Base-by-base conservation (phyloP, 2,329 filamentous ascomycete species). In the Pseudomassariella vexata region DNA sequence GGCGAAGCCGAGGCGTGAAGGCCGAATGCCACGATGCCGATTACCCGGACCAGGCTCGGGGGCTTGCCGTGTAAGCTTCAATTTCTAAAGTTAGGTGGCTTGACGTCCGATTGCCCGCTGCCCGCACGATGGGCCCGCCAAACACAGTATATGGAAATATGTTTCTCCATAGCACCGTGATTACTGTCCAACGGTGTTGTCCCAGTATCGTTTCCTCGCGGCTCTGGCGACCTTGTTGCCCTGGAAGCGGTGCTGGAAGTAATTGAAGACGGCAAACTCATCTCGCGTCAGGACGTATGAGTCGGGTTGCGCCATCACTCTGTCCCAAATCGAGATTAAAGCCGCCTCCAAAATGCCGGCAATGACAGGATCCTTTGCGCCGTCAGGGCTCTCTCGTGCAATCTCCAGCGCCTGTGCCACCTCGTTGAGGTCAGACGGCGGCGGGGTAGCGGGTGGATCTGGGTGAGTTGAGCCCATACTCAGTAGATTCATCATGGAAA, bases 261-360 rank as follows among this genome's bases (percentile, higher is more conserved):
- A 90, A 65, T 92, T 94, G 74, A 94, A 88, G 38, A 94, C 70
- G 34, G 84, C 77, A 50, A 92, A 94, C 60, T 94, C 86, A 57
- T 86, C 78, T 40, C 72, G 67, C 20, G 67, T 77, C 65, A 94
- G 78, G 42, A 92, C 59, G 57, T 90, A 94, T n/a, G 66, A 65
- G 30, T 73, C 60, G 2, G 83, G 83, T 19, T 80, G 64, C 4
- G 66, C 64, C 46, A 79, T 62, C 35, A 94, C 70, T 46, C 76
- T 79, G 25, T 52, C 53, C 84, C 85, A 90, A 41, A 89, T 74
- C 40, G 73, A 65, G 2, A 60, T 51, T 30, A 87, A 63, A 19
- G 75, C 79, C 30, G 56, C 56, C 52, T 88, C 79, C 23, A 94
- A 76, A 35, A 82, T 76, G 39, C 65, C 63, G 49, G 66, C 69